phyloP scores from a whole-genome alignment of 768 basidiomycete species.

The Lentinula boryana region DNA sequence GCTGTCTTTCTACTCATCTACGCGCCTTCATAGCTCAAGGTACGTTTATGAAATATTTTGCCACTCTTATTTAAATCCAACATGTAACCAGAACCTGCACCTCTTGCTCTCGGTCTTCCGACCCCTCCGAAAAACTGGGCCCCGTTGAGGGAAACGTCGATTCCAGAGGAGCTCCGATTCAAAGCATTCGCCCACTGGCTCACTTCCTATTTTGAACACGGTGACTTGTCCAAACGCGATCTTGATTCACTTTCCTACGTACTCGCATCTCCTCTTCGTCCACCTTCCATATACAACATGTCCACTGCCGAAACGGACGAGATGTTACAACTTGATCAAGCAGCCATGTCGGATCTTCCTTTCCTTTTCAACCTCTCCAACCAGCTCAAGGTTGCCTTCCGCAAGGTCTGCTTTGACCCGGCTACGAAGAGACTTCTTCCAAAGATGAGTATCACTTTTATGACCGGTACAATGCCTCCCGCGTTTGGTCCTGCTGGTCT shows the following conservation, averaged over 20 bases:
- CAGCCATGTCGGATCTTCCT: background rate
- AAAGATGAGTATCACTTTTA: background rate
- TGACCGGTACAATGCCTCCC: background rate
- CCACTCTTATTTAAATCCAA: background rate
- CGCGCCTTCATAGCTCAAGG: background rate
- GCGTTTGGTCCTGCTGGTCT: slow-evolving; percentile 8
- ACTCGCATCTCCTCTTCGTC: background rate
- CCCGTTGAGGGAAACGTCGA: slow-evolving; percentile 18
- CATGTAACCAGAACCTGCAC: slow-evolving; percentile 15
- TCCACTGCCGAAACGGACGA: slow-evolving; percentile 5
- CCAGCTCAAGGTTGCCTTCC: slow-evolving; percentile 8
- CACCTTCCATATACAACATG: slow-evolving; percentile 10
- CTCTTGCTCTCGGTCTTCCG: slow-evolving; percentile 10
- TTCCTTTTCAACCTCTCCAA: slow-evolving; percentile 2
- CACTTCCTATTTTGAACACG: slow-evolving; percentile 12
- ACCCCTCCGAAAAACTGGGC: slow-evolving; percentile 13
- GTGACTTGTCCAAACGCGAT: slow-evolving; percentile 12
- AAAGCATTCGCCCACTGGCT: slow-evolving; percentile 18
- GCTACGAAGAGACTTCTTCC: slow-evolving; percentile 4
- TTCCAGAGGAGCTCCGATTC: slow-evolving; percentile 14
- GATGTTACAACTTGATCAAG: slow-evolving; percentile 10
- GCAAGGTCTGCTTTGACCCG: slow-evolving; percentile 4
- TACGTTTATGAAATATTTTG: background rate
- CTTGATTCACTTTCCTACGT: background rate
- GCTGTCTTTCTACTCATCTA: background rate